Evolutionary conservation across 2,329 filamentous ascomycete species (phyloP), one percentile per base, ranked within the genome.

Genomic region (Nigrospora oryzae): DNA sequence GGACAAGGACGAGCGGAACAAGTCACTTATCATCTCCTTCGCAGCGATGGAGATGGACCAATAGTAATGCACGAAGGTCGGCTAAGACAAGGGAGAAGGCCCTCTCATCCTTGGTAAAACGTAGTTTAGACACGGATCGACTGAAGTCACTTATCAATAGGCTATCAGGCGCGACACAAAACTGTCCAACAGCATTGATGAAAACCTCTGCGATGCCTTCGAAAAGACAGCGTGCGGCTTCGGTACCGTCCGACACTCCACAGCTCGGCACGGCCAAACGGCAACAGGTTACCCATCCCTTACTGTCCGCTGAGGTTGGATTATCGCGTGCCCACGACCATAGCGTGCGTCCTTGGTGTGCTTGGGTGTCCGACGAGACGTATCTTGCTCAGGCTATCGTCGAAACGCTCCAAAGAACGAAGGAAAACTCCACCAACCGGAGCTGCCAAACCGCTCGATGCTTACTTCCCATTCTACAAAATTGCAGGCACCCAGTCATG

Each of bases 391-490:
- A 42, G 36, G 34, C 40, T 33, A 42, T 36, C 40, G 13, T 35
- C 11, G 33, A 42, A 42, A 15, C 31, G 14, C 34, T 11, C 28
- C 17, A 42, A 36, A 35, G 36, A 23, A 33, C 40, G 32, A n/a
- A 28, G 19, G 30, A 42, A 42, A 16, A 42, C 13, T 36, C 33
- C 11, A 31, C 16, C 40, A 42, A 17, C 40, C 40, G 40, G 40
- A 33, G 40, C 40, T 42, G 19, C 36, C 40, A 42, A 36, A 42
- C 40, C 34, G 40, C 40, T 17, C 35, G 34, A 42, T 36, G 32
- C 33, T 19, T 42, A 23, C 40, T 42, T 42, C 40, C 40, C 35
- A 36, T 42, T 16, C 23, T 42, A 30, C 33, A 28, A 28, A 28
- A 28, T 7, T 28, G 23, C 23, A 28, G 7, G 23, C 23, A 28